phyloP scores from a whole-genome alignment of 257 asterid species.

The Rhazya stricta region DNA sequence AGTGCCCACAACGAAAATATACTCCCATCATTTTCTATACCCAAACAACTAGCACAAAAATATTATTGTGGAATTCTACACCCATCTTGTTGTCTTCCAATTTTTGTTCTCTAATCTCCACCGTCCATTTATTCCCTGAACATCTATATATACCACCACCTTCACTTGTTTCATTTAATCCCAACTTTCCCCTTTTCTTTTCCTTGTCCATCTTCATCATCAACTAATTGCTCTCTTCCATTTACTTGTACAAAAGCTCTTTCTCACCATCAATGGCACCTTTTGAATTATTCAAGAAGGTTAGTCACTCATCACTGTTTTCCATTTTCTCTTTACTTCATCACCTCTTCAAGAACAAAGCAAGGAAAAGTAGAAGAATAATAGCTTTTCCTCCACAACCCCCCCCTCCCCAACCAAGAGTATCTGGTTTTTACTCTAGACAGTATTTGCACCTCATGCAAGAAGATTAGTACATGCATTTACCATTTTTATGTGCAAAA shows the following conservation, averaged over 20 bases:
- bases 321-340: background rate
- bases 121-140: conserved; percentile 21
- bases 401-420: background rate
- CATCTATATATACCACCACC: conserved; percentile 35
- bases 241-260: conserved; percentile 14
- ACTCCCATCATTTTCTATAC: background rate
- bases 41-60: conserved; percentile 10
- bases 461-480: conserved; percentile 3
- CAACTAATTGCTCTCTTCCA: conserved; percentile 21
- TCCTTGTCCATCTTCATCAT: conserved; percentile 5
- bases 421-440: background rate
- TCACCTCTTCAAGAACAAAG: background rate
- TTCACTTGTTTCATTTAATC: conserved; percentile 13
- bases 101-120: conserved; percentile 11
- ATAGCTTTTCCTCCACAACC: background rate
- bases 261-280: conserved; percentile 47
- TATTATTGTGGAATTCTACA: background rate
- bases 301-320: conserved; percentile 18
- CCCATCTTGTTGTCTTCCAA: conserved; percentile 10
- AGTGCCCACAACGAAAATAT: conserved; percentile 7
- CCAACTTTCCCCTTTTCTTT: conserved; percentile 7
- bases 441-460: conserved; percentile 10
- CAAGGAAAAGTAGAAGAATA: background rate
- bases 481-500: too few relatives aligned
- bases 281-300: conserved; percentile 51